A percentile compares a stretch with the other conserved stretches of the same genome.
These are phyloP conservation scores for Scheffersomyces coipomensis DNA, from an alignment of 805 yeast genomes.

Conservation along the genomic window DNA sequence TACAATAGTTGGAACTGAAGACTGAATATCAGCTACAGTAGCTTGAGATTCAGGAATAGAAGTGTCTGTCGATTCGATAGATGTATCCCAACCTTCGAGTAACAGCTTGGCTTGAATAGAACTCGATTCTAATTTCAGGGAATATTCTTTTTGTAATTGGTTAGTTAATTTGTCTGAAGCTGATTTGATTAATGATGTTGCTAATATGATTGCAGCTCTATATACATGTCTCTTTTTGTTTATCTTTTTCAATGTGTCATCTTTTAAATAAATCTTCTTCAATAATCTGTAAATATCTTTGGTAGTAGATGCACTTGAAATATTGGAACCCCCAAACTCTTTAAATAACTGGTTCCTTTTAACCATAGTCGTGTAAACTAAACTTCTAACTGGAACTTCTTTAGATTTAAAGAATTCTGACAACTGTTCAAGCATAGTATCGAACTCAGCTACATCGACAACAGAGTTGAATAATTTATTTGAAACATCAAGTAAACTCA, in stretches of 20 bases:
- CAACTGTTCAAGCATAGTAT: constrained; percentile 37
- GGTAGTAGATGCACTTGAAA: not conserved
- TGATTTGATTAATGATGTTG: constrained; percentile 11
- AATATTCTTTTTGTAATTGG: constrained; percentile 2
- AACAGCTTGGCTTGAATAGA: constrained; percentile 6
- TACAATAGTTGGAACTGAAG: constrained; percentile 18
- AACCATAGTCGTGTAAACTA: not conserved
- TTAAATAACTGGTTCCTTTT: not conserved
- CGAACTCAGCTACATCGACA: constrained; percentile 30
- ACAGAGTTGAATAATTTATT: constrained; percentile 19
- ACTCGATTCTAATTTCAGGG: constrained; percentile 2
- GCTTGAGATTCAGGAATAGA: not conserved
- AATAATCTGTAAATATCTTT: constrained; percentile 4
- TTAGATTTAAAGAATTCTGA: constrained; percentile 20
- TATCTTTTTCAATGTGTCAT: constrained; percentile 3
- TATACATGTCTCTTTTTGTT: constrained; percentile 6
- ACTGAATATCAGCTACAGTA: constrained; percentile 1
- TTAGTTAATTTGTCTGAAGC: constrained; percentile 4
- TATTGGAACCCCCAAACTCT: not conserved
- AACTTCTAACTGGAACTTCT: constrained; percentile 15
- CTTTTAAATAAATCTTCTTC: constrained; percentile 2
- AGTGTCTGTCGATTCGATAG: not conserved
- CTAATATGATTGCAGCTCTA: constrained; percentile 9
- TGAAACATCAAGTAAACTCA: constrained; percentile 16
- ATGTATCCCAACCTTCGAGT: constrained; percentile 6